Base-by-base conservation (phyloP, 768 basidiomycete genomes). In the Clitopilus hobsonii region DNA sequence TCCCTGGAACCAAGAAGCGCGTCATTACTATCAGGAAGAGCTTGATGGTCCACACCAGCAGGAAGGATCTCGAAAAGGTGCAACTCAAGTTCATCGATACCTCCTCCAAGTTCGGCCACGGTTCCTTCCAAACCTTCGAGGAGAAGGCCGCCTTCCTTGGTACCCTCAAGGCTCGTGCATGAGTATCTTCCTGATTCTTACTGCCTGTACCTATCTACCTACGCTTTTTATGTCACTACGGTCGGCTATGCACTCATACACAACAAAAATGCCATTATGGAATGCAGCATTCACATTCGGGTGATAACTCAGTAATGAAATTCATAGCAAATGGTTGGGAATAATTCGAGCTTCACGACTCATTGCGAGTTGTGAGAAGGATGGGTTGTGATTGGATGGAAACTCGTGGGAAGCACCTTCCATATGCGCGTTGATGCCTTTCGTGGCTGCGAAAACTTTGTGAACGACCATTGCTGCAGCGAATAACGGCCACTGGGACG, bases 41-140 rank as follows among this genome's bases (percentile, higher is more conserved):
- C 22, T 85, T 98, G 70, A 91, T 94, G 89, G 86, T 91, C 54
- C 95, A 95, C 81, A 96, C 96, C 38, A 91, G 89, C 59, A 90
- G 94, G 69, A 84, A 88, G 74, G 93, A 98, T 74, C 84, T 98
- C 69, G 97, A 99, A 84, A 95, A 98, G 80, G 90, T 97, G 58
- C 83, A 88, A 58, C 89, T 97, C 83, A 98, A 96, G 77, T 98
- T 95, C 80, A 96, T 98, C 83, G 94, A 96, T 69, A 98, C 96
- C 28, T 91, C 94, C 38, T 95, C 92, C 74, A 97, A 97, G 76
- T 94, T 94, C 75, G 94, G 95, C 64, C 95, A 97, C 69, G 94
- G 94, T 66, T 86, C 89, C 49, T 97, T 95, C 93, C 94, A 98
- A 82, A 94, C 94, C 49, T 80, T 82, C 78, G 91, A 91, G 77